Conservation (phyloP, 2,329 filamentous ascomycete species). For the Beauveria caledonica region DNA sequence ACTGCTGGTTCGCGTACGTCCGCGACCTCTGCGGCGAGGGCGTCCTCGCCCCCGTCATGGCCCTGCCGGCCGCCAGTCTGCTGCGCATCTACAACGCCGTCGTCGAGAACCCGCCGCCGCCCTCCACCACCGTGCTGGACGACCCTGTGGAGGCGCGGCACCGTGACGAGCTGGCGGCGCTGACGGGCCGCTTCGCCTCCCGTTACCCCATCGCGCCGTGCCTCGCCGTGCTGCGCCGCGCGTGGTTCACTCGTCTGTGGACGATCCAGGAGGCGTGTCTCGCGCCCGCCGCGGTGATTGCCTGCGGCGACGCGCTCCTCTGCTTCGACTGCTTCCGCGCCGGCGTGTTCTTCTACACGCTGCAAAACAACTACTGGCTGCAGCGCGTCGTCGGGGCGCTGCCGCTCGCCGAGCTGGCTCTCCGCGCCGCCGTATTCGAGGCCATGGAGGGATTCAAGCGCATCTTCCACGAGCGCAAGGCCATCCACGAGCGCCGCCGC, state of each 20-base stretch:
- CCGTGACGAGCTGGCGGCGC: conserved; percentile 19
- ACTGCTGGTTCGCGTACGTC: conserved; percentile 17
- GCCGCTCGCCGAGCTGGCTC: conserved; percentile 12
- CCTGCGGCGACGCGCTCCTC: conserved; percentile 20
- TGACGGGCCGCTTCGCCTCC: conserved; percentile 17
- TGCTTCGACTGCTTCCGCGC: conserved; percentile 21
- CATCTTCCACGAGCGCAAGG: conserved; percentile 23
- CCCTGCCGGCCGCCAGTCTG: conserved; percentile 17
- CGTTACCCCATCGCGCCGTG: conserved; percentile 20
- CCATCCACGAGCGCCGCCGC: conserved; percentile 18
- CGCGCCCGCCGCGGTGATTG: conserved; percentile 17
- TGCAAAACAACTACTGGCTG: conserved; percentile 24
- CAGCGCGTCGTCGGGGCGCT: conserved; percentile 5
- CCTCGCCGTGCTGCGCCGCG: conserved; percentile 20
- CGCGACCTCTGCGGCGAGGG: conserved; percentile 16
- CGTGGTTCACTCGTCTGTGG: conserved; percentile 27
- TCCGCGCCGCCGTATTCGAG: conserved; percentile 17
- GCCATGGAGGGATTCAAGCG: conserved; percentile 17
- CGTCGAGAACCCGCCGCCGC: conserved; percentile 15
- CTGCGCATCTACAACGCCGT: conserved; percentile 23
- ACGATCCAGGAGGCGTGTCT: conserved; percentile 26
- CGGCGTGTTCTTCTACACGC: conserved; percentile 21
- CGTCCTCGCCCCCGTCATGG: conserved; percentile 17
- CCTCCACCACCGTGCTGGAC: conserved; percentile 13
- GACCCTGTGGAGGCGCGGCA: conserved; percentile 17